A percentile compares a stretch with the other conserved stretches of the same genome.
These are phyloP conservation scores for Rubia tinctorum DNA, from an alignment of 305 asterid species.

Conservation along the genomic window DNA sequence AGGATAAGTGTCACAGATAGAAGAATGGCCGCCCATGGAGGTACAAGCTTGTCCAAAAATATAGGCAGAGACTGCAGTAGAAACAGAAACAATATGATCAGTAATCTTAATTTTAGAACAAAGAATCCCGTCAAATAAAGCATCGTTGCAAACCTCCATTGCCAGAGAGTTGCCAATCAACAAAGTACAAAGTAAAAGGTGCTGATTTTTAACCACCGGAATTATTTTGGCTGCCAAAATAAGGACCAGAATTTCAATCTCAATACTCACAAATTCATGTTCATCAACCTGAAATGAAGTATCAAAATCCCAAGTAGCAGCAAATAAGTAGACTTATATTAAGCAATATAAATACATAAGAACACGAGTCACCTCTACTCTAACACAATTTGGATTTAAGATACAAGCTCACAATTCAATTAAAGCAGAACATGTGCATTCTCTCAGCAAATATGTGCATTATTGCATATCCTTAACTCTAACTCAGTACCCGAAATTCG, in stretches of 20 bases:
- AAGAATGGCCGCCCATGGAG: constrained; percentile 98
- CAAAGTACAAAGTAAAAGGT: constrained; percentile 96
- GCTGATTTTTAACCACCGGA: constrained; percentile 98
- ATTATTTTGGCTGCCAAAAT: constrained; percentile 85
- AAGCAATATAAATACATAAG: not conserved
- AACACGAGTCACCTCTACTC: not conserved
- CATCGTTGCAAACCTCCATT: constrained; percentile 77
- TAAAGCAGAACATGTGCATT: not conserved
- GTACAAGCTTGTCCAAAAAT: constrained; percentile 94
- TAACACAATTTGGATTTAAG: not conserved
- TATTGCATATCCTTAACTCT: too few species aligned
- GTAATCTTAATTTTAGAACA: not conserved
- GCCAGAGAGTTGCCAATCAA: constrained; percentile 98
- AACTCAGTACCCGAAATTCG: not conserved
- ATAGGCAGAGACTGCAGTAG: constrained; percentile 82
- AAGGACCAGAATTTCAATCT: not conserved
- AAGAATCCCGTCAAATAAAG: constrained; percentile 16
- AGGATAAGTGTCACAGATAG: constrained; percentile 94
- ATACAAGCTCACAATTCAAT: not conserved
- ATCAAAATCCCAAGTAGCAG: not conserved
- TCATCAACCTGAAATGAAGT: constrained; percentile 9
- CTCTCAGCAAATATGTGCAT: not conserved
- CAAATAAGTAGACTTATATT: not conserved
- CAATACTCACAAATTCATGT: constrained; percentile 17
- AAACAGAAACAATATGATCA: constrained; percentile 12